Percentiles rank a stretch among this genome's conserved stretches.
Evolutionary conservation across 495 filamentous ascomycete species (phyloP).

Genomic region (Polyplosphaeria fusca): DNA sequence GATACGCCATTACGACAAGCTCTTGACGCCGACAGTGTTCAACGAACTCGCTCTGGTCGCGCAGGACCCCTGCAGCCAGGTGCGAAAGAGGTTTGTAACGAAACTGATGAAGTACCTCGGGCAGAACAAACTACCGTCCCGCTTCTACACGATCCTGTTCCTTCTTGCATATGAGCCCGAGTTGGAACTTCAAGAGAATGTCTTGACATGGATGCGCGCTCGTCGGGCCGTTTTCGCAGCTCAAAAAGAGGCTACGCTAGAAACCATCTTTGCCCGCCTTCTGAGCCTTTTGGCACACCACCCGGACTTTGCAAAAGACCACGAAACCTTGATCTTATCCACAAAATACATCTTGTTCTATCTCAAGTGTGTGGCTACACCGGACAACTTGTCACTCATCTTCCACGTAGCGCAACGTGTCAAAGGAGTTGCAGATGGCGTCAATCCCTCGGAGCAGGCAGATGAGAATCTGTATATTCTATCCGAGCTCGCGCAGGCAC

Average conservation of each 20-base stretch:
- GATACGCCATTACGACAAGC: slow-evolving; percentile 67
- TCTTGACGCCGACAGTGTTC: slow-evolving; percentile 69
- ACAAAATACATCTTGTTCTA: slow-evolving; percentile 88
- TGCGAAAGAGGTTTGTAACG: slow-evolving; percentile 73
- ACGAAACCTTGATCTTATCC: slow-evolving; percentile 73
- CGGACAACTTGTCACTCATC: slow-evolving; percentile 82
- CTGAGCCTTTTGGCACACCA: slow-evolving; percentile 89
- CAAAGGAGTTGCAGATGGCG: slow-evolving; percentile 81
- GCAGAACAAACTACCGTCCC: slow-evolving; percentile 59
- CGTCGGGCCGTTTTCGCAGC: slow-evolving; percentile 55
- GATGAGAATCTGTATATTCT: slow-evolving; percentile 73
- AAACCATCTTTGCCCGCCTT: slow-evolving; percentile 78
- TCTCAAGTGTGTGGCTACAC: slow-evolving; percentile 73
- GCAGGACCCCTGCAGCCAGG: slow-evolving; percentile 70
- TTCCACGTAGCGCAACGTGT: slow-evolving; percentile 89
- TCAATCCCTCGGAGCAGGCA: slow-evolving; percentile 47
- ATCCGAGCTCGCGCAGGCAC: slow-evolving; percentile 80
- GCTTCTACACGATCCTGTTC: slow-evolving; percentile 87
- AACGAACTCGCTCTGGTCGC: slow-evolving; percentile 73
- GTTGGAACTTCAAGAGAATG: slow-evolving; percentile 61
- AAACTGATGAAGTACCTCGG: slow-evolving; percentile 85
- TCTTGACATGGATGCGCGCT: slow-evolving; percentile 84
- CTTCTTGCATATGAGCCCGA: slow-evolving; percentile 86
- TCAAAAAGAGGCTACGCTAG: slow-evolving; percentile 62
- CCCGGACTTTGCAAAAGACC: slow-evolving; percentile 73